Evolutionary conservation across 768 basidiomycete genomes (phyloP), one percentile per base, ranked within the genome.

Genomic region (Pisolithus microcarpus): DNA sequence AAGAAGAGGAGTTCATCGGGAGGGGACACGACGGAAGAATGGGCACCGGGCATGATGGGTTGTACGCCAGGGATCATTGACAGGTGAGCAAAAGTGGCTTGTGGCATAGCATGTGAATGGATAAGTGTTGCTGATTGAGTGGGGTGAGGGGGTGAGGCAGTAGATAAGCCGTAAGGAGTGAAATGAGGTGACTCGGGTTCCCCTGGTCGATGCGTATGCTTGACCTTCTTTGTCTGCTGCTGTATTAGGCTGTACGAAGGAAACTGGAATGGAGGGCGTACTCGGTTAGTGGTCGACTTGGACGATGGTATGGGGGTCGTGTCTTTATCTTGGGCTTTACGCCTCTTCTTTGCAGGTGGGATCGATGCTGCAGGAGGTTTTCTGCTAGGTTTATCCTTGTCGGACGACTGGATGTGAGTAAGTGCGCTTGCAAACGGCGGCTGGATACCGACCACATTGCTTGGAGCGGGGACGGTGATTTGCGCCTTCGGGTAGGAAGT

Each of bases 1-100:
- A 98, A 98, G 76, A 98, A 98, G 11, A 87, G 72, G 30, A 93
- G 78, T 61, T 96, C 92, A 53, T 91, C 87, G 10, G 79, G 76
- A 1, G 80, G 61, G 21, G 69, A 61, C 50, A 70, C 69, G 0
- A 70, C 66, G 38, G 61, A 49, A 45, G 62, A 48, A 56, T 68
- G 66, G 24, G 63, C 51, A 52, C 64, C 38, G 61, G 48, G 54
- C n/a, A 59, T 53, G 46, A 59, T 49, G 7, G 59, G 47, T 21
- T 54, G 55, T 4, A 38, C n/a, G 21, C 45, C 42, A 43, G 53
- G 64, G 23, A 67, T 38, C 48, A 67, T 57, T 42, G 56, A 52
- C 53, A 61, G 56, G 51, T 66, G 66, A 13, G 62, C 47, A n/a
- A 64, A 57, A 13, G 60, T 44, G 1, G 60, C 61, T 2, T 60